Conservation (phyloP, 106 monocot species). For the Vanilla planifolia region DNA sequence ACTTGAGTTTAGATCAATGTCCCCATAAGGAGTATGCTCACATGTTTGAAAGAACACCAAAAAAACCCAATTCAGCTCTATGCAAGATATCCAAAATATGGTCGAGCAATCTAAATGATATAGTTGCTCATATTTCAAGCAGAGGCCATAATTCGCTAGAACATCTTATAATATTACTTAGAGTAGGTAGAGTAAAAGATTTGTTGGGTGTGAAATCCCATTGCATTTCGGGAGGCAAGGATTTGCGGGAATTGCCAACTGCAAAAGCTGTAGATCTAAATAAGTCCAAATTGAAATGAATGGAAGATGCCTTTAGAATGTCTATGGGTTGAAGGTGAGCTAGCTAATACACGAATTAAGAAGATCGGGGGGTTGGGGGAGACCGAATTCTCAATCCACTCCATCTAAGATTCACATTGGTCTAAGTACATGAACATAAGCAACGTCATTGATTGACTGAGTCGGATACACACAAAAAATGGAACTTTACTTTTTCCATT, state of each 20-base stretch:
- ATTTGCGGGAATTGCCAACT: not conserved
- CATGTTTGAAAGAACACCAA: too few species aligned
- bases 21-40: too few species aligned
- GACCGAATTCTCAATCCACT: slow-evolving; percentile 4
- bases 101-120: too few species aligned
- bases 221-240: slow-evolving; percentile 9
- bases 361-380: too few species aligned
- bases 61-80: too few species aligned
- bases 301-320: not conserved
- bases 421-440: slow-evolving; percentile 2
- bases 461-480: slow-evolving; percentile 4
- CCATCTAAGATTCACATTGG: slow-evolving; percentile 8
- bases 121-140: slow-evolving; percentile 8
- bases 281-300: slow-evolving; percentile 1
- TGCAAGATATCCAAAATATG: too few species aligned
- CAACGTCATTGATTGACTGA: slow-evolving; percentile 5
- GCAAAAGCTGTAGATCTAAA: not conserved
- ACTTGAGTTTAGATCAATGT: slow-evolving; percentile 3
- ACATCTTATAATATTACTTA: slow-evolving; percentile 26
- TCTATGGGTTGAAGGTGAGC: slow-evolving; percentile 1
- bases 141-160: slow-evolving; percentile 18
- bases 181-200: slow-evolving; percentile 27
- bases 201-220: slow-evolving; percentile 16
- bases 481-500: slow-evolving; percentile 10
- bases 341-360: slow-evolving; percentile 3